phyloP scores from a whole-genome alignment of 306 rosid genomes.

The Corylus avellana region DNA sequence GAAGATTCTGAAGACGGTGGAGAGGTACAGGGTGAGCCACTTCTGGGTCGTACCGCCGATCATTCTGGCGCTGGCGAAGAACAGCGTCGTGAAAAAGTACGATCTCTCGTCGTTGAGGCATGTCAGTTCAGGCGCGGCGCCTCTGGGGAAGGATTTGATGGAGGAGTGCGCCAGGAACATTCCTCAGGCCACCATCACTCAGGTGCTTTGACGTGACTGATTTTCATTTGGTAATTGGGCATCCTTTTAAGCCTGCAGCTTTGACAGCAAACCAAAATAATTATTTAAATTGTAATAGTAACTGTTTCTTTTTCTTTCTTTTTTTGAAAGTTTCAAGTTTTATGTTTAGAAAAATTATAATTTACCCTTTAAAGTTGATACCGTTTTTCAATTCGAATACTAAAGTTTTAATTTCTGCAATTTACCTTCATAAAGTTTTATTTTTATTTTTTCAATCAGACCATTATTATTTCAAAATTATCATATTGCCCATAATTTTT shows the following conservation, averaged over 20 bases:
- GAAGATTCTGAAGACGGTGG: slow-evolving; percentile 48
- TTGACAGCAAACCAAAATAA: not conserved
- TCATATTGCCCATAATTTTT: no score
- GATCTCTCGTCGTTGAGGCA: slow-evolving; percentile 66
- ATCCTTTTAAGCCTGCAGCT: not conserved
- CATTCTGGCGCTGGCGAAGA: slow-evolving; percentile 69
- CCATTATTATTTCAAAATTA: no score
- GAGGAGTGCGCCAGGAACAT: slow-evolving; percentile 55
- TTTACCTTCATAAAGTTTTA: no score
- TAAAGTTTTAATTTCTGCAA: no score
- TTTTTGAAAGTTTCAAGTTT: no score
- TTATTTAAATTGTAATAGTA: no score
- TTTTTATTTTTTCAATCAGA: no score
- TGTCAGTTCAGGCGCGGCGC: slow-evolving; percentile 84
- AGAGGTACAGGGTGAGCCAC: slow-evolving; percentile 62
- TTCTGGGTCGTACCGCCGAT: slow-evolving; percentile 89
- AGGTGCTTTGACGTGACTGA: slow-evolving; percentile 42
- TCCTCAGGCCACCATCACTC: slow-evolving; percentile 48
- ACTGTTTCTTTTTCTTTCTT: no score
- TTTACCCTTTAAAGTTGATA: no score
- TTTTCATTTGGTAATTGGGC: not conserved
- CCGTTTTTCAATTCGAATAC: no score
- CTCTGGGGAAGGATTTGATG: slow-evolving; percentile 82
- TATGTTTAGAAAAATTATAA: no score
- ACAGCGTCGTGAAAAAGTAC: slow-evolving; percentile 51